Conservation (phyloP, 2,329 filamentous ascomycete species). For the Pseudocercospora fijiensis region DNA sequence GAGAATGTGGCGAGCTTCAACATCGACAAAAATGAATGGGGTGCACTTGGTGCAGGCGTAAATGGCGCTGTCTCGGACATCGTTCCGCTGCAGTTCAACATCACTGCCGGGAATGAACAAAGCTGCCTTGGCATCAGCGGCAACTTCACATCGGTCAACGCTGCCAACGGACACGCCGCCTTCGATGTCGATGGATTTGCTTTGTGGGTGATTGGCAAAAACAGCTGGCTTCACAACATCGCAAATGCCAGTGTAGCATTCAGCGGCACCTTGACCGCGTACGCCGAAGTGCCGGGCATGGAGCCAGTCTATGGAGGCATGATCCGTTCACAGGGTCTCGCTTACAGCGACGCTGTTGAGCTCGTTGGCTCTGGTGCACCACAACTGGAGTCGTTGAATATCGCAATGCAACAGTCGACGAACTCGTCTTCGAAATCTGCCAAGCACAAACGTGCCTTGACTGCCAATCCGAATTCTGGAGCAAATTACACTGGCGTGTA, state of each 20-base stretch:
- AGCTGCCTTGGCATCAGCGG: constrained; percentile 77
- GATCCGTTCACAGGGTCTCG: constrained; percentile 71
- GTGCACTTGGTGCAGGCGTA: constrained; percentile 77
- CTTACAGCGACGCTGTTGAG: constrained; percentile 69
- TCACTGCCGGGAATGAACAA: constrained; percentile 67
- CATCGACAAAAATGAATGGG: constrained; percentile 67
- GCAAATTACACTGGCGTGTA: constrained; percentile 65
- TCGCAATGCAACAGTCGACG: constrained; percentile 51
- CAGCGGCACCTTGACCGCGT: constrained; percentile 69
- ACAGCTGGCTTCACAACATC: constrained; percentile 86
- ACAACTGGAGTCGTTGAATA: constrained; percentile 51
- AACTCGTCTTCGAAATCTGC: constrained; percentile 24
- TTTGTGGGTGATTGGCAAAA: constrained; percentile 82
- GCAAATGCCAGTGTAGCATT: constrained; percentile 62
- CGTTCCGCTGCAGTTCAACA: constrained; percentile 75
- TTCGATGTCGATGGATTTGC: constrained; percentile 73
- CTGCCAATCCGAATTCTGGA: constrained; percentile 35
- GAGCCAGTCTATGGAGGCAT: constrained; percentile 76
- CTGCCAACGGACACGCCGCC: constrained; percentile 63
- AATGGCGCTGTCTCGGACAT: constrained; percentile 74
- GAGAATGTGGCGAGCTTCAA: constrained; percentile 77
- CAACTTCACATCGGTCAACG: constrained; percentile 69
- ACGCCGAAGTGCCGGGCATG: constrained; percentile 63
- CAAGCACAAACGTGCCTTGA: constrained; percentile 45
- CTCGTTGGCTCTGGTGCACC: constrained; percentile 51